Conservation (phyloP, 208 protist genomes). For the Trypanosoma rangeli region DNA sequence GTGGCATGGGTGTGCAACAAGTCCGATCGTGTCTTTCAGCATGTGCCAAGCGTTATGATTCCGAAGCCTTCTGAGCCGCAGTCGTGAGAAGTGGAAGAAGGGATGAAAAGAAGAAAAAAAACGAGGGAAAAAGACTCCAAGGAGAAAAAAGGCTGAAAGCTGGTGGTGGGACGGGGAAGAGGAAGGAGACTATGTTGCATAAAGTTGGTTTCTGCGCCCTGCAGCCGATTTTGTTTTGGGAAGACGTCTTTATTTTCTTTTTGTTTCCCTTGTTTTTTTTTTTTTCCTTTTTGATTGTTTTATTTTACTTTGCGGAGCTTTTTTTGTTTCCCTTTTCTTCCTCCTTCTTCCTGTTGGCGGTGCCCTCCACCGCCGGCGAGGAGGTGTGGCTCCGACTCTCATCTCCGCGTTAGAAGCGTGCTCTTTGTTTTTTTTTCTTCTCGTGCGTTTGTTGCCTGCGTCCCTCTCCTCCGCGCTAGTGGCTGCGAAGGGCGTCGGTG, state of each 20-base stretch:
- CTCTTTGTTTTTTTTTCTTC: not conserved
- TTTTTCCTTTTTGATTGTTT: not conserved
- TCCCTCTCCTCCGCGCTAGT: not conserved
- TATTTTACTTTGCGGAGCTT: not conserved
- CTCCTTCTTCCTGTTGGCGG: not conserved
- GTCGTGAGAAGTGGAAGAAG: slow-evolving; percentile 11
- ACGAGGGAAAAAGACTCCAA: slow-evolving; percentile 7
- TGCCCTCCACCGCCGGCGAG: not conserved
- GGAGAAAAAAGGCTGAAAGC: slow-evolving; percentile 12
- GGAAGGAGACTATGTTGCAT: not conserved
- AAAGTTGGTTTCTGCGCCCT: slow-evolving; percentile 1
- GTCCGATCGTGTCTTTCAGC: slow-evolving; percentile 77
- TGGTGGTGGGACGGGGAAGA: not conserved
- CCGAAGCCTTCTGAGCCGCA: slow-evolving; percentile 36
- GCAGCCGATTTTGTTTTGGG: not conserved
- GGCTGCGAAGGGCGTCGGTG: not conserved
- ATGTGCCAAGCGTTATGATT: slow-evolving; percentile 56
- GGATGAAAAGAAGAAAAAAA: slow-evolving; percentile 1
- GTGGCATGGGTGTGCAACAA: slow-evolving; percentile 97
- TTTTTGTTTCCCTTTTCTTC: not conserved
- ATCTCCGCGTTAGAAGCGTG: not conserved
- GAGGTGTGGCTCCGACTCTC: not conserved
- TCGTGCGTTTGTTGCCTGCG: not conserved
- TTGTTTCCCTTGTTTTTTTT: slow-evolving; percentile 9
- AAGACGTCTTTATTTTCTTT: slow-evolving; percentile 12